Base-by-base conservation (phyloP, 768 basidiomycete species). In the Russula sp. region DNA sequence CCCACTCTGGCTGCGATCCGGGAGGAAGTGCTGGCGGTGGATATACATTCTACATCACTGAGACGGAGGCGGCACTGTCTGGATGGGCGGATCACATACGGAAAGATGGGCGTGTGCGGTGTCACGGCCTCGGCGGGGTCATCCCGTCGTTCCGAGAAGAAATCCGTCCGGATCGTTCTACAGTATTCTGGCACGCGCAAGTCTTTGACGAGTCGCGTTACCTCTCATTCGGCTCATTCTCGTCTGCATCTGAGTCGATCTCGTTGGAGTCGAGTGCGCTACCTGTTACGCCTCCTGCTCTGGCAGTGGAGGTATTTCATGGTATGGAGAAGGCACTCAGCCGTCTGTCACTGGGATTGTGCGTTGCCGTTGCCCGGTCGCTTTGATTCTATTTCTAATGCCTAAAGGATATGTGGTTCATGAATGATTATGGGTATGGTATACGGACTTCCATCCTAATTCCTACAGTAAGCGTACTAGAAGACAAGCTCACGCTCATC, bases 1-100 rank as follows among this genome's bases (percentile, higher is more conserved):
- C 83, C 88, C 54, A 75, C 82, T 14, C 74, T 95, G 46, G 72
- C 76, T 4, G 79, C 85, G 8, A 76, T 95, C 5, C 80, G 86
- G 34, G 63, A 71, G 52, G 79, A 79, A 55, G 78, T 95, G 66
- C 66, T 80, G 18, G 71, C 71, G 7, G 73, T 88, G 25, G 78
- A 83, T 36, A 79, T n/a, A n/a, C 81, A 4, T 86, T 92, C 76
- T 87, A 82, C 69, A 76, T 82, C 75, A 74, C 76, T 22, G 77
- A 81, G 22, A 73, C 74, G 42, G 81, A 84, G 65, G 61, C 56
- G 0, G 16, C 11, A 0, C 16, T 11, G 14, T 53, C 18, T 0
- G 51, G 51, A 11, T 63, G 61, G 50, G 2, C 5, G 5, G 61
- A 46, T 0, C 48, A 55, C 13, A 20, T 57, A n/a, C n/a, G n/a